phyloP scores from a whole-genome alignment of 2,329 filamentous ascomycete species.

The Byssothecium circinans region DNA sequence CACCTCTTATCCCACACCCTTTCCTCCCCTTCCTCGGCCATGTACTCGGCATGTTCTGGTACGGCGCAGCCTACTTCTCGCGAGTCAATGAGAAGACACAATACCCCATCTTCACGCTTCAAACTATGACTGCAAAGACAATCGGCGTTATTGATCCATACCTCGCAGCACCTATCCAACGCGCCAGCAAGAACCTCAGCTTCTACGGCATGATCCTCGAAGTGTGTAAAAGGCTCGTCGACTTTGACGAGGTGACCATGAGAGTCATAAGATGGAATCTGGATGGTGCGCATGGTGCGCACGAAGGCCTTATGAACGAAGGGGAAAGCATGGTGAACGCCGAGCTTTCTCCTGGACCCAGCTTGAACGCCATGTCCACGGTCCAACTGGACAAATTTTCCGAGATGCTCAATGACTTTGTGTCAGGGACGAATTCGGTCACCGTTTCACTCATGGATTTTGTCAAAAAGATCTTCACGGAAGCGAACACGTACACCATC shows the following conservation, averaged over 20 bases:
- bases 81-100: conserved; percentile 37
- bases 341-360: conserved; percentile 15
- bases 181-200: conserved; percentile 41
- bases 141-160: conserved; percentile 48
- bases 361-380: conserved; percentile 30
- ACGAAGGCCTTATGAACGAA: conserved; percentile 19
- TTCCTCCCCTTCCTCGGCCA: conserved; percentile 51
- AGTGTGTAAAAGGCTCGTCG: conserved; percentile 44
- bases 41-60: conserved; percentile 45
- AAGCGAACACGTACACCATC: conserved; percentile 45
- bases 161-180: conserved; percentile 44
- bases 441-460: conserved; percentile 18
- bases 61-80: conserved; percentile 37
- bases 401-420: conserved; percentile 39
- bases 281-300: conserved; percentile 22
- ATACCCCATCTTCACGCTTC: conserved; percentile 46
- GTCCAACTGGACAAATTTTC: conserved; percentile 37
- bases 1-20: conserved; percentile 44
- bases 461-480: conserved; percentile 37
- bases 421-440: conserved; percentile 35
- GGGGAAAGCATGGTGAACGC: conserved; percentile 10
- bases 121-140: conserved; percentile 46
- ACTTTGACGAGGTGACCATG: conserved; percentile 20
- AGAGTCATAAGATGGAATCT: conserved; percentile 23
- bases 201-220: conserved; percentile 49